Base-by-base conservation (phyloP, 495 filamentous ascomycete species). In the Rhizodiscina lignyota region DNA sequence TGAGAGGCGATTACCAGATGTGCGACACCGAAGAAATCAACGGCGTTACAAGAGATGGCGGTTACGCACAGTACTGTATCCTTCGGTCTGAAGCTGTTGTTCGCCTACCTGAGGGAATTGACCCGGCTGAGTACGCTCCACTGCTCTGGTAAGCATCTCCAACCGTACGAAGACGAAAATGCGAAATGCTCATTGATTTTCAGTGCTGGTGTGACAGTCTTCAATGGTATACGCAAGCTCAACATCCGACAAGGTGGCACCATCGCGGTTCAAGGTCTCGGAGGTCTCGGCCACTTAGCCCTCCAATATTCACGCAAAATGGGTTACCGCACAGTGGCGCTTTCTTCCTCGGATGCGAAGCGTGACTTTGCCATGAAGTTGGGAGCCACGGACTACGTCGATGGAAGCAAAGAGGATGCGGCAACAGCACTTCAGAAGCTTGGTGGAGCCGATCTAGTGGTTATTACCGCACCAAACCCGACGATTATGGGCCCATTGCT, bases 121-220 rank as follows among this genome's bases (percentile, higher is more conserved):
- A 75, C 43, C 62, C 75, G 0, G 72, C 64, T 6, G 58, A 70
- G 40, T 69, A 63, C 36, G 75, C 76, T 1, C 75, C 77, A 0
- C 63, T 81, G 11, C 67, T 83, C 16, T 83, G 77, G n/a, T n/a
- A n/a, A n/a, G n/a, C n/a, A n/a, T n/a, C n/a, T n/a, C n/a, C n/a
- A n/a, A n/a, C n/a, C n/a, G n/a, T n/a, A n/a, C n/a, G n/a, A n/a
- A n/a, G n/a, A n/a, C n/a, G n/a, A n/a, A n/a, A n/a, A n/a, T n/a
- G n/a, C n/a, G n/a, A n/a, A n/a, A n/a, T n/a, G n/a, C n/a, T n/a
- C n/a, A n/a, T n/a, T n/a, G n/a, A n/a, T n/a, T n/a, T n/a, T n/a
- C n/a, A n/a, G n/a, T 54, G 76, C 78, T 1, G 78, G 77, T 32
- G 65, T 81, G 31, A 79, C 75, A 18, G 68, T 74, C 23, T 83